Evolutionary conservation across 768 basidiomycete genomes (phyloP), one percentile per base, ranked within the genome.

Genomic region (Pholiota molesta): DNA sequence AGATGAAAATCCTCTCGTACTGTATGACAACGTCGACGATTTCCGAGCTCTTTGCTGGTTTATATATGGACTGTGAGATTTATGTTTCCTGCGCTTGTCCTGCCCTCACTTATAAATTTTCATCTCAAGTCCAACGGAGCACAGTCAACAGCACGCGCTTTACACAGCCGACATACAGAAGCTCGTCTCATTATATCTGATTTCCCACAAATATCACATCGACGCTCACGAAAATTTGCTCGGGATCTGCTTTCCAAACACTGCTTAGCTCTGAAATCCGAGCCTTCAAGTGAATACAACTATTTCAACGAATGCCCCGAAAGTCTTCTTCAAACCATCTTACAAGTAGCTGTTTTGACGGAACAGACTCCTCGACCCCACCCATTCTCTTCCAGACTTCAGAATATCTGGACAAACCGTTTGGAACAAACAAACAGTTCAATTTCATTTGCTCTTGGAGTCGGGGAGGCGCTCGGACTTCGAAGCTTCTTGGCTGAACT

Each of bases 31-130:
- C 16, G 47, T 42, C 35, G 64, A 64, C 2, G 64, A 66, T 14
- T 62, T 70, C n/a, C 60, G 67, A 26, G 63, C 62, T 9, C 42
- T 65, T 23, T 70, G 68, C 28, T 70, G 65, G 66, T 53, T 56
- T 33, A 54, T 68, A n/a, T 70, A 67, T 31, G 64, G 68, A 9
- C 45, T 58, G 67, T 70, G 53, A 16, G 66, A 59, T 14, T 37
- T 35, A 11, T 29, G 28, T 10, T 5, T 16, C 35, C 8, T 14
- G 3, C 10, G 31, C 44, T 45, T 23, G 10, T 21, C 42, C n/a
- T 44, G n/a, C 16, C 19, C 9, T 31, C 31, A 26, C 31, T 3
- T 31, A n/a, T 31, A 3, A 31, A 2, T 31, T 31, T 31, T 1
- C 31, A 6, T 5, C 6, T 31, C 31, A 31, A 31, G 31, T 31